Conservation (phyloP, 805 yeast species). For the Lipomyces orientalis region DNA sequence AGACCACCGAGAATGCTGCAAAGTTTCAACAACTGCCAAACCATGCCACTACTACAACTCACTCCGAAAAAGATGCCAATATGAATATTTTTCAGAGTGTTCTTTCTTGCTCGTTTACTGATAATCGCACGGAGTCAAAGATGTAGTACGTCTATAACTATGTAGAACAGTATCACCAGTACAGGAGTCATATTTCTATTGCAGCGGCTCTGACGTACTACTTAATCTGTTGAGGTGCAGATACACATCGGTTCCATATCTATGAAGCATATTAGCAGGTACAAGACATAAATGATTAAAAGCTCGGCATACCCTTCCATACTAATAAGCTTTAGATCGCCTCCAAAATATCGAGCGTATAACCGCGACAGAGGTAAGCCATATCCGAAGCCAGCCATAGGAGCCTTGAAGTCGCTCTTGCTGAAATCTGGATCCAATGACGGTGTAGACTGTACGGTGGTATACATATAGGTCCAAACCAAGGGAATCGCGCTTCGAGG, state of each 20-base stretch:
- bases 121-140: background rate
- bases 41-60: background rate
- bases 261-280: background rate
- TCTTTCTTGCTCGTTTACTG: background rate
- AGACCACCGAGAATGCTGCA: too few species aligned
- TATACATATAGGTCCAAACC: conserved; percentile 90
- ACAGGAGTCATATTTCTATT: conserved; percentile 30
- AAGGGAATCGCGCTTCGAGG: conserved; percentile 82
- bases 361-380: conserved; percentile 86
- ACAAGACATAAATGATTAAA: background rate
- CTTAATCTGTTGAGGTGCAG: conserved; percentile 81
- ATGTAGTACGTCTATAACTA: background rate
- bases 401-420: conserved; percentile 76
- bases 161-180: background rate
- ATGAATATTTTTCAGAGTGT: background rate
- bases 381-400: conserved; percentile 94
- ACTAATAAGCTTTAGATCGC: conserved; percentile 77
- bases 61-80: background rate
- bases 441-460: conserved; percentile 80
- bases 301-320: conserved; percentile 71
- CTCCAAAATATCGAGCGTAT: conserved; percentile 85
- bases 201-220: conserved; percentile 69
- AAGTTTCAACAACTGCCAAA: background rate
- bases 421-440: conserved; percentile 62
- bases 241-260: conserved; percentile 86